phyloP scores from a whole-genome alignment of 352 stramenopile genomes.

The Globisporangium yorkense region DNA sequence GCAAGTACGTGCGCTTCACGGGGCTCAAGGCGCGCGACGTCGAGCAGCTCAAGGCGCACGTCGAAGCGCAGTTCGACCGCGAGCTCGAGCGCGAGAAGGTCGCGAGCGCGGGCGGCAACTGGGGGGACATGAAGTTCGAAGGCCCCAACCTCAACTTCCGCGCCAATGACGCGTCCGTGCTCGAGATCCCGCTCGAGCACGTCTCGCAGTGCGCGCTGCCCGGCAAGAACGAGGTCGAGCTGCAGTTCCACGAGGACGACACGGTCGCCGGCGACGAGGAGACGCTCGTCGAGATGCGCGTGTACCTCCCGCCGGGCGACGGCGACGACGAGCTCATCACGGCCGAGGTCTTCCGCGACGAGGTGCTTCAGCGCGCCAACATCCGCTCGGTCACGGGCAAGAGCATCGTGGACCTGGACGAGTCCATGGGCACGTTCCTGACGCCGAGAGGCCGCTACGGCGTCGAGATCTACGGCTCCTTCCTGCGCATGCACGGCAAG shows the following conservation, averaged over 20 bases:
- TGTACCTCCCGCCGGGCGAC: constrained; percentile 91
- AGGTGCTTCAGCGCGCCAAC: constrained; percentile 81
- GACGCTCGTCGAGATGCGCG: constrained; percentile 93
- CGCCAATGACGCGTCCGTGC: constrained; percentile 51
- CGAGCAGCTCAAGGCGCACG: constrained; percentile 51
- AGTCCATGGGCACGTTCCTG: constrained; percentile 97
- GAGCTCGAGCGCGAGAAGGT: constrained; percentile 90
- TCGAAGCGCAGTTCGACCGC: constrained; percentile 83
- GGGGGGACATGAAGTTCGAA: constrained; percentile 92
- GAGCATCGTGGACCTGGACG: constrained; percentile 96
- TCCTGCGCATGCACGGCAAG: constrained; percentile 96
- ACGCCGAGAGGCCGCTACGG: constrained; percentile 96
- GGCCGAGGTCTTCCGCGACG: constrained; percentile 74
- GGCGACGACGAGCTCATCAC: constrained; percentile 48
- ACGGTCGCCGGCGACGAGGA: constrained; percentile 93
- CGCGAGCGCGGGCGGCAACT: constrained; percentile 86
- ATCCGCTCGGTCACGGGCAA: constrained; percentile 93
- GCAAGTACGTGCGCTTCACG: constrained; percentile 83
- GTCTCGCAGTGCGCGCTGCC: constrained; percentile 90
- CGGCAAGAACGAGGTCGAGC: constrained; percentile 97
- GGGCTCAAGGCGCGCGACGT: constrained; percentile 66
- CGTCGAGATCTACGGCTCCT: constrained; percentile 97
- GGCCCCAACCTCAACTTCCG: constrained; percentile 83
- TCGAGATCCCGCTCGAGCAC: constrained; percentile 71
- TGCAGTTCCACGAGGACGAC: constrained; percentile 99